Evolutionary conservation across 441 rosid species (phyloP).

Genomic region (Populus hybrid): DNA sequence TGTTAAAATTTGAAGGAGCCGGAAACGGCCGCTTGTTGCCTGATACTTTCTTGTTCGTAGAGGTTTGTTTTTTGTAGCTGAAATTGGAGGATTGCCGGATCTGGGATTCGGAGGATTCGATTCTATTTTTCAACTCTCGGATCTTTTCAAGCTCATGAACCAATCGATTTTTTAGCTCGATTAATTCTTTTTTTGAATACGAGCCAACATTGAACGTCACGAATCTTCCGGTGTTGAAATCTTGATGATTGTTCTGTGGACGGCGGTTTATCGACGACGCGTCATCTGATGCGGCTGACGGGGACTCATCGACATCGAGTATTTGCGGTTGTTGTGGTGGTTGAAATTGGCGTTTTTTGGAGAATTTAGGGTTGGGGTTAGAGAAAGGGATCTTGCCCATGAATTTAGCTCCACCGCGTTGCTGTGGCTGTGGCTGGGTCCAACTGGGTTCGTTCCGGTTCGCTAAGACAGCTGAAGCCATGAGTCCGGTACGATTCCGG

Average conservation of each 20-base stretch:
- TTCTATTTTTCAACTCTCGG: constrained; percentile 23
- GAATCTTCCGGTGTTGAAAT: constrained; percentile 11
- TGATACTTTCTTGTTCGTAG: neutral
- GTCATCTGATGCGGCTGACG: neutral
- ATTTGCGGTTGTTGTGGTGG: neutral
- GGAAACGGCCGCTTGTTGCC: constrained; percentile 8
- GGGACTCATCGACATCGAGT: neutral
- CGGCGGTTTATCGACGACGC: constrained; percentile 1
- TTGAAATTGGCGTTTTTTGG: neutral
- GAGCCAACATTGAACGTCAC: constrained; percentile 22
- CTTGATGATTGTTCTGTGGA: constrained; percentile 7
- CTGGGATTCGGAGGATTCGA: constrained; percentile 13
- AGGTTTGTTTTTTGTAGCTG: neutral
- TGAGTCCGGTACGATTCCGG: neutral
- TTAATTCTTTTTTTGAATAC: constrained; percentile 22
- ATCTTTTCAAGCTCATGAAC: constrained; percentile 34
- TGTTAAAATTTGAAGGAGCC: neutral
- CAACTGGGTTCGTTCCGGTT: constrained; percentile 31
- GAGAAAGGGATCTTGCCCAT: constrained; percentile 26
- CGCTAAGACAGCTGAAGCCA: constrained; percentile 33
- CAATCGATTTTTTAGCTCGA: constrained; percentile 31
- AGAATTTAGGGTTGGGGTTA: neutral
- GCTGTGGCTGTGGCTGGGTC: constrained; percentile 6
- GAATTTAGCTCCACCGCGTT: constrained; percentile 18
- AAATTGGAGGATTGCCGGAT: neutral